These are phyloP conservation scores for Penicillium sp. DNA, from an alignment of 2,329 filamentous ascomycete species.

Conservation along the genomic window DNA sequence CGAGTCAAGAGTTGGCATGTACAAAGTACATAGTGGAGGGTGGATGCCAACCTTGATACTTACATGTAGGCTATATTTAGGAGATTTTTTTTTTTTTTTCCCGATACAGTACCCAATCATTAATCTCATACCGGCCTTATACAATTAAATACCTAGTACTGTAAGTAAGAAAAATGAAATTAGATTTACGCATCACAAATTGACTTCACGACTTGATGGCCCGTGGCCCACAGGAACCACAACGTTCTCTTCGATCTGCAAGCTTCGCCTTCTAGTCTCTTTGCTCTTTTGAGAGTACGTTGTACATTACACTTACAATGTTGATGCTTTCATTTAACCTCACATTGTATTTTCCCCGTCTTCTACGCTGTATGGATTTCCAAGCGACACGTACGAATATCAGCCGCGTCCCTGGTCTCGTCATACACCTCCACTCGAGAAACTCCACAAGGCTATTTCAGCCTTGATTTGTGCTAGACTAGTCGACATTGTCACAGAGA, in stretches of 20 bases:
- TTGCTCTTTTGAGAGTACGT: not conserved
- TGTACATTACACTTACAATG: too few species aligned
- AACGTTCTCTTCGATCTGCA: slow-evolving; percentile 1
- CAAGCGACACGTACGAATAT: not conserved
- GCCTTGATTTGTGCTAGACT: not conserved
- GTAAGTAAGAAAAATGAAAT: not conserved
- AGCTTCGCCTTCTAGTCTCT: not conserved
- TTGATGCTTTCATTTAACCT: too few species aligned
- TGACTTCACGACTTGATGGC: not conserved
- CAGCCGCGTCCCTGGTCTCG: slow-evolving; percentile 1
- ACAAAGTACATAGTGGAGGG: not conserved
- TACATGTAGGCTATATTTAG: slow-evolving; percentile 3
- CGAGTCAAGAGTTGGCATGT: not conserved
- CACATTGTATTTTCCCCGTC: too few species aligned
- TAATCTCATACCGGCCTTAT: not conserved
- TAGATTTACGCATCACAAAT: not conserved
- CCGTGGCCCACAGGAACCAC: not conserved
- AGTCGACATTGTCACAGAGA: not conserved
- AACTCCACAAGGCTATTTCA: not conserved
- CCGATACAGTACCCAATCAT: not conserved
- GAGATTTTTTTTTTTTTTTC: not conserved
- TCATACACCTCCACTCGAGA: slow-evolving; percentile 2
- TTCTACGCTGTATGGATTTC: not conserved
- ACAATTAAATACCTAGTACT: not conserved
- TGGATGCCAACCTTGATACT: not conserved